Evolutionary conservation across 768 basidiomycete species (phyloP).

Genomic region (Boletus barrowsii): DNA sequence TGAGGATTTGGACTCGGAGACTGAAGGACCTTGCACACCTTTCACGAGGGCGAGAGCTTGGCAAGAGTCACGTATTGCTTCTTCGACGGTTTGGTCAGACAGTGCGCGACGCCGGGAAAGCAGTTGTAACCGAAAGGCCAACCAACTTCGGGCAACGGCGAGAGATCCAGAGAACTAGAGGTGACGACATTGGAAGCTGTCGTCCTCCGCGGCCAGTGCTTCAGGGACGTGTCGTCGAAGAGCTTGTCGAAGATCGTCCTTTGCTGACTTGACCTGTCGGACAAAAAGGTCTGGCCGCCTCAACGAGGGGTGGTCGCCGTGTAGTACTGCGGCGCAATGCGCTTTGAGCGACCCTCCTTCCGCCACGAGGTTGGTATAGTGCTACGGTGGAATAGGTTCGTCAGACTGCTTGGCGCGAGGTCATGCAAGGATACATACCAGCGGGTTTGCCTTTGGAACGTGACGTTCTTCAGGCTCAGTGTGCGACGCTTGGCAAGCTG

Average conservation of each 20-base stretch:
- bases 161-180: no score
- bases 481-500: neutral
- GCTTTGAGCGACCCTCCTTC: conserved; percentile 3
- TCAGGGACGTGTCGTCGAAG: neutral
- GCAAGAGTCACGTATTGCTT: conserved; percentile 8
- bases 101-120: neutral
- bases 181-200: neutral
- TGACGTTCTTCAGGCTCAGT: conserved; percentile 1
- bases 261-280: conserved; percentile 7
- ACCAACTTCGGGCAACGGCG: conserved; percentile 1
- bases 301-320: neutral
- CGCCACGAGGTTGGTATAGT: neutral
- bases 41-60: neutral
- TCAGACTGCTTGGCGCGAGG: neutral
- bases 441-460: conserved; percentile 9
- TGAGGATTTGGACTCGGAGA: neutral
- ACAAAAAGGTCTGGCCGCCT: conserved; percentile 1
- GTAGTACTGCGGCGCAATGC: conserved; percentile 1
- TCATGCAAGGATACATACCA: neutral
- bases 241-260: conserved; percentile 3
- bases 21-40: neutral
- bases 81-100: neutral
- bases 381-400: neutral
- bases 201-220: neutral
- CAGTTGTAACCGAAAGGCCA: neutral